Percentiles rank a stretch among this genome's conserved stretches.
Conservation (phyloP, 2,329 filamentous ascomycete genomes). For the Phoma sp. region DNA sequence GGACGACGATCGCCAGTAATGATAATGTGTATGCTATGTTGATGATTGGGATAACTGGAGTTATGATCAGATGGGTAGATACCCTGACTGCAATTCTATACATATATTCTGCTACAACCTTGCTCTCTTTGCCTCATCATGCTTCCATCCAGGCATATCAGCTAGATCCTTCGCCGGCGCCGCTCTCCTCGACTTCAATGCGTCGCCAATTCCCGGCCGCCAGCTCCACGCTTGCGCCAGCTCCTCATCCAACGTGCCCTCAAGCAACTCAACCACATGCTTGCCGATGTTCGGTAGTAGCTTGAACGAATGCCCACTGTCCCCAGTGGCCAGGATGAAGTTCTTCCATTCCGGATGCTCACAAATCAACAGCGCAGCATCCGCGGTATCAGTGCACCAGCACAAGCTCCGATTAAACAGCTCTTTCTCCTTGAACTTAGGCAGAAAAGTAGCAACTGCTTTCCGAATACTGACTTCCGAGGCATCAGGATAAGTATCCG, state of each 20-base stretch:
- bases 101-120: neutral
- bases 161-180: constrained; percentile 55
- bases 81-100: neutral
- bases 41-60: neutral
- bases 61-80: neutral
- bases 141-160: constrained; percentile 56
- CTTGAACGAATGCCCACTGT: constrained; percentile 59
- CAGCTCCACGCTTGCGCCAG: constrained; percentile 55
- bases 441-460: constrained; percentile 54
- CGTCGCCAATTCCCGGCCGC: constrained; percentile 55
- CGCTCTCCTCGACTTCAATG: constrained; percentile 52
- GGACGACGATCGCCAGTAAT: constrained; percentile 13
- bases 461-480: constrained; percentile 52
- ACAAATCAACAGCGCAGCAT: constrained; percentile 68
- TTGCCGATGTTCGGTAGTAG: constrained; percentile 57
- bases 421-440: constrained; percentile 47
- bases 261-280: constrained; percentile 57
- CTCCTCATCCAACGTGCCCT: constrained; percentile 50
- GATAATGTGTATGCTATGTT: constrained; percentile 2
- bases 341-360: constrained; percentile 59
- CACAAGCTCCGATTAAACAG: constrained; percentile 57
- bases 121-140: constrained; percentile 14
- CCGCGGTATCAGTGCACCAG: constrained; percentile 69
- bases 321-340: constrained; percentile 56
- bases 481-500: constrained; percentile 52